phyloP scores from a whole-genome alignment of 2,329 filamentous ascomycete genomes.

The Clarireedia sp. region DNA sequence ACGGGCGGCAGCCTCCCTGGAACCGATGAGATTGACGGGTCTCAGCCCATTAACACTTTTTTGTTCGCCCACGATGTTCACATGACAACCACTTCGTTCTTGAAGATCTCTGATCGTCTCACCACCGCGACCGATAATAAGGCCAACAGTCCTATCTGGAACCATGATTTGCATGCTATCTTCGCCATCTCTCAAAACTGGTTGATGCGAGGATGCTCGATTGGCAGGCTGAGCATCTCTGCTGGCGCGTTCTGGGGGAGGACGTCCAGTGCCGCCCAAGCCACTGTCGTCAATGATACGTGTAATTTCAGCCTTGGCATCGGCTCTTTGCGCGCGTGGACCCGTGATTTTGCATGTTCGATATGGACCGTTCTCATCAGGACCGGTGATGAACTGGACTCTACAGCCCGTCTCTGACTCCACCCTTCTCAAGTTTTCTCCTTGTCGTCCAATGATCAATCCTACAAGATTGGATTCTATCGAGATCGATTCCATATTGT shows the following conservation, averaged over 20 bases:
- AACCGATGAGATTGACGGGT: conserved; percentile 84
- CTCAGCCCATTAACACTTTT: conserved; percentile 86
- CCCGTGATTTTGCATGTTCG: conserved; percentile 84
- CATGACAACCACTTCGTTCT: conserved; percentile 86
- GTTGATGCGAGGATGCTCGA: conserved; percentile 30
- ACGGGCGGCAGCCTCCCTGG: conserved; percentile 61
- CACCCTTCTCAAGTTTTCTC: conserved; percentile 80
- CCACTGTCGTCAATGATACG: conserved; percentile 83
- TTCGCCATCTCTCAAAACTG: conserved; percentile 66
- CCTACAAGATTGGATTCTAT: conserved; percentile 84
- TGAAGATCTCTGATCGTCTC: conserved; percentile 91
- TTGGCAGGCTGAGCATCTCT: conserved; percentile 25
- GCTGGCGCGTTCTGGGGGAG: conserved; percentile 33
- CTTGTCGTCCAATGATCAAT: conserved; percentile 82
- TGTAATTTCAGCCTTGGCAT: conserved; percentile 77
- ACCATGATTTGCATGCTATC: conserved; percentile 91
- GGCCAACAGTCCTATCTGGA: conserved; percentile 81
- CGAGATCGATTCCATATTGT: conserved; percentile 72
- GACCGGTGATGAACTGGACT: conserved; percentile 79
- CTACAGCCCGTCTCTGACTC: conserved; percentile 75
- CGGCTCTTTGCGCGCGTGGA: conserved; percentile 59
- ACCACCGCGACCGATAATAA: conserved; percentile 89
- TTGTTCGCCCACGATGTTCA: conserved; percentile 89
- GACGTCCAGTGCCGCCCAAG: conserved; percentile 40
- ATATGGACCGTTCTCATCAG: conserved; percentile 61